phyloP scores from a whole-genome alignment of 2,329 filamentous ascomycete species.

The Paraphaeosphaeria minitans region DNA sequence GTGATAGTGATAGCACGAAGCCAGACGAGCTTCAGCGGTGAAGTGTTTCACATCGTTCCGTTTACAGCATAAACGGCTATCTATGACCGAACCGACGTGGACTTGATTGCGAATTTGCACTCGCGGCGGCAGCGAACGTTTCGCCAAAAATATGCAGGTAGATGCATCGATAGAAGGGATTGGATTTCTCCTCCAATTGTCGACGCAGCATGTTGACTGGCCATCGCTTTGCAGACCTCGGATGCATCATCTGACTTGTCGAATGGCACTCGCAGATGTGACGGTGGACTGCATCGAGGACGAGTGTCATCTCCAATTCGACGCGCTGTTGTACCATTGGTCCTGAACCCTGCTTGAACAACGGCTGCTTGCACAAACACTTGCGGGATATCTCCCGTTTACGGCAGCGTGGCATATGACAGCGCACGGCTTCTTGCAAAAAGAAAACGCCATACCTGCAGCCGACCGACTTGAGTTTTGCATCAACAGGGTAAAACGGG shows the following conservation, averaged over 20 bases:
- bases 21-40: neutral
- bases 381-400: neutral
- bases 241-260: neutral
- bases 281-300: neutral
- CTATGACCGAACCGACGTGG: neutral
- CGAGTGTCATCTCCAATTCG: neutral
- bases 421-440: constrained; percentile 10
- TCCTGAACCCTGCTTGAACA: neutral
- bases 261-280: neutral
- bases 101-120: neutral
- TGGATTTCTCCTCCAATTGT: neutral
- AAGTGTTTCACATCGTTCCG: neutral
- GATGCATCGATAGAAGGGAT: neutral
- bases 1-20: neutral
- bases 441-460: constrained; percentile 14
- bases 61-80: neutral
- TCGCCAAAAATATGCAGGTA: neutral
- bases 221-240: neutral
- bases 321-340: neutral
- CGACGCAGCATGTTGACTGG: neutral
- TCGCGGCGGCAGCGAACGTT: neutral
- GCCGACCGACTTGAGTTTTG: neutral
- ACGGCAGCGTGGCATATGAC: neutral
- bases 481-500: neutral
- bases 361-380: neutral